Percentiles rank a stretch among this genome's conserved stretches.
These are phyloP conservation scores for Pseudotulostoma volvatum DNA, from an alignment of 495 filamentous ascomycete genomes.

Conservation along the genomic window DNA sequence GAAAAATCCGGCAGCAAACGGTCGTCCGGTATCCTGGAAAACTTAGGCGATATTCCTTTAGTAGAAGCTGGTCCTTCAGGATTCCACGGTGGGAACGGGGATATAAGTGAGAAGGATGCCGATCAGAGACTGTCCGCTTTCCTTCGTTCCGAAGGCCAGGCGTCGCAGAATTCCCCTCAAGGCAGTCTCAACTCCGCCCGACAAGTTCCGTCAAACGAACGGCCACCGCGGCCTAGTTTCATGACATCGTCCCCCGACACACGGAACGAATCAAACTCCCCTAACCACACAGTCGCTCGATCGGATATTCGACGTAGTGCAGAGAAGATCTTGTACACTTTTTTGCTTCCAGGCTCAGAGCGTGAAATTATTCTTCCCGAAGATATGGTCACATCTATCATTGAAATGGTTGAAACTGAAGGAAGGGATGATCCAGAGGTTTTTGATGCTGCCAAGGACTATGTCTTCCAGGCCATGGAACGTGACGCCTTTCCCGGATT, in stretches of 20 bases:
- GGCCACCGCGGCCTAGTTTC: constrained; percentile 51
- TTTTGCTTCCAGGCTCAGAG: constrained; percentile 78
- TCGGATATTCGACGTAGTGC: constrained; percentile 82
- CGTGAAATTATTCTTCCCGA: constrained; percentile 88
- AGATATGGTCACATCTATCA: constrained; percentile 66
- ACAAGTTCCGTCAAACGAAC: constrained; percentile 28
- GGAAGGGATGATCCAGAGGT: constrained; percentile 91
- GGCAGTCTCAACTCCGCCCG: constrained; percentile 40
- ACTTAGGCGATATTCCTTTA: constrained; percentile 40
- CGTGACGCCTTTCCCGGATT: constrained; percentile 95
- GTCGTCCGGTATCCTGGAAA: constrained; percentile 62
- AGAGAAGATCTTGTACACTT: constrained; percentile 95
- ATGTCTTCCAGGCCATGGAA: constrained; percentile 99
- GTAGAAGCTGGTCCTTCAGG: constrained; percentile 30
- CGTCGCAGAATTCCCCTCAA: constrained; percentile 47
- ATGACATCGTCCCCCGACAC: constrained; percentile 40
- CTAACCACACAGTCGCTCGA: constrained; percentile 66
- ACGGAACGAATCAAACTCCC: constrained; percentile 42
- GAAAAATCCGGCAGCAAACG: constrained; percentile 67
- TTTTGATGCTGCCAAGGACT: constrained; percentile 94
- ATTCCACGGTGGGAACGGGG: constrained; percentile 18
- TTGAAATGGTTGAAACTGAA: constrained; percentile 67
- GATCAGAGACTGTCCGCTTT: constrained; percentile 83
- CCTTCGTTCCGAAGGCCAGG: constrained; percentile 52
- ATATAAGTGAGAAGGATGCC: constrained; percentile 41